Evolutionary conservation across 2,329 filamentous ascomycete genomes (phyloP), one percentile per base, ranked within the genome.

Genomic region (Cercospora canescens): DNA sequence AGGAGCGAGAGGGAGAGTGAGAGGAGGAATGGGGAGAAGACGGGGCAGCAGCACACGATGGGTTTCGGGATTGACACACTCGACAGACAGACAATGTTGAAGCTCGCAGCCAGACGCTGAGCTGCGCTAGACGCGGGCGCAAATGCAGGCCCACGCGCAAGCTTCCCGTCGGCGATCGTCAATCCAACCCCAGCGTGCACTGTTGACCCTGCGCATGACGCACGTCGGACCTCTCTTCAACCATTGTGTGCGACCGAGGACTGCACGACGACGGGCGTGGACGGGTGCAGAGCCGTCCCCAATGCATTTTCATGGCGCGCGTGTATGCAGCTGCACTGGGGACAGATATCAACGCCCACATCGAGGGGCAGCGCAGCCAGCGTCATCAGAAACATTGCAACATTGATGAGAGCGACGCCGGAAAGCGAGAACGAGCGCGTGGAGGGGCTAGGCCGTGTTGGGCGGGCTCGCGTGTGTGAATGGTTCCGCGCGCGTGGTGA

Each of bases 161-260:
- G 56, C 64, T 67, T 67, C 67, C 64, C 61, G 57, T 58, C 64
- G 62, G 57, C 61, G 64, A 62, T 67, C 67, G 39, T 50, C 60
- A 48, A 30, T 60, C 57, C 64, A 60, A 58, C 64, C 64, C 60
- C 64, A 66, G 58, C 59, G 61, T 54, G 26, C 26, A 39, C 35
- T 18, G 11, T 26, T 14, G 54, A 16, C 39, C 26, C 45, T 60
- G 60, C 18, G 28, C 37, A 39, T 64, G 61, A 66, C 57, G 58
- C 61, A 66, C 52, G 60, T 39, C 50, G 45, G 57, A 41, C 26
- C 14, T n/a, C 48, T 16, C 54, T 37, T 24, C 37, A 63, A 35
- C n/a, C 14, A 21, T 30, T 50, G n/a, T 54, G 6, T 50, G 45
- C 50, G 30, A 39, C 45, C 62, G 65, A 63, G 61, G 61, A 60